Base-by-base conservation (phyloP, 164 flowering plant genomes). In the Houttuynia cordata region DNA sequence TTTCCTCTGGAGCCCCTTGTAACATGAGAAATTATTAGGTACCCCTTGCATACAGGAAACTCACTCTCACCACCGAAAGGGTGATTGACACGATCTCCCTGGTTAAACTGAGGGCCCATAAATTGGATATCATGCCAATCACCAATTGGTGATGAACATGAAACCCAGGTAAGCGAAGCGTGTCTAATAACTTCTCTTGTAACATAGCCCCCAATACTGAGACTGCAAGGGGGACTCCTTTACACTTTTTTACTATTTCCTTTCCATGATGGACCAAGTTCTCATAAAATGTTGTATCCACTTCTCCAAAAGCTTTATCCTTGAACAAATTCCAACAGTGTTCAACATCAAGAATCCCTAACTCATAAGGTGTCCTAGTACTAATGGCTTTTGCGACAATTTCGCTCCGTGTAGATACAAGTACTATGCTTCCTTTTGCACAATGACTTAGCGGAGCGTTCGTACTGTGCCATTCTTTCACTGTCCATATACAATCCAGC, bases 211-310 rank as follows among this genome's bases (percentile, higher is more conserved):
- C 73, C 24, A 70, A 14, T 23, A 53, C 50, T 56, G 58, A 62
- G n/a, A 53, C 61, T 24, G 67, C 69, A 62, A 70, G 24, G 54
- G 69, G 73, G 18, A 59, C 52, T 19, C 74, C 74, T n/a, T 51
- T 39, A 50, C 74, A 71, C 30, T 62, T 71, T 24, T 23, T n/a
- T 12, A 63, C 59, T 19, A 63, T 39, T 15, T 45, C 37, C 41
- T 54, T 39, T 7, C 49, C 59, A 14, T 41, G 21, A 7, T 39
- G 17, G n/a, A 9, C 56, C 24, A 52, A n/a, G 19, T 62, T 9
- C 24, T 14, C 24, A 53, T 52, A 17, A 47, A 0, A 15, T 13
- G 30, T 24, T 8, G 10, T 37, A 18, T 23, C 41, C 7, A 18
- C 21, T 23, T 8, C 19, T n/a, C 34, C 56, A 51, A 62, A 34